phyloP scores from a whole-genome alignment of 2,329 filamentous ascomycete genomes.

The Ceratocystis papillata region DNA sequence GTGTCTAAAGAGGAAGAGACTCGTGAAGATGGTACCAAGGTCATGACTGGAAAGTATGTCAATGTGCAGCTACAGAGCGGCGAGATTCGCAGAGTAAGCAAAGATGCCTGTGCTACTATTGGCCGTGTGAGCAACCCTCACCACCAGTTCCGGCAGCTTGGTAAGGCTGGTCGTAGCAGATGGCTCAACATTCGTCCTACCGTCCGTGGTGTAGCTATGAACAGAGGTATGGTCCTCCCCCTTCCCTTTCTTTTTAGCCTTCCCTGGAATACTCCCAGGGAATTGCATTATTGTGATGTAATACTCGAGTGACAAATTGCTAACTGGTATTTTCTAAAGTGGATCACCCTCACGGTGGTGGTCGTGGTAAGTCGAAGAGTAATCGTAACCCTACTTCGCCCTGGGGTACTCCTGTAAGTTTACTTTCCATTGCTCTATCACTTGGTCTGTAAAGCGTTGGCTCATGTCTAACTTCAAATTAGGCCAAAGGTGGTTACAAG shows the following conservation, averaged over 20 bases:
- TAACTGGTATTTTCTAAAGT: constrained; percentile 35
- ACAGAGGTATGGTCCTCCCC: constrained; percentile 54
- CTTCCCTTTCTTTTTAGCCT: not conserved
- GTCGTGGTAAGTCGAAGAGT: constrained; percentile 98
- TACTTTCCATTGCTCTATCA: constrained; percentile 1
- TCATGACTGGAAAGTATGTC: constrained; percentile 65
- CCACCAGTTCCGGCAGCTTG: constrained; percentile 79
- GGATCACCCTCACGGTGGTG: constrained; percentile 97
- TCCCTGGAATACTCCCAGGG: not conserved
- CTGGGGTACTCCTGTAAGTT: constrained; percentile 85
- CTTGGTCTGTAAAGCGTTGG: not conserved
- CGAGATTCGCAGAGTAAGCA: constrained; percentile 78
- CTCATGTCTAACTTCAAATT: constrained; percentile 29
- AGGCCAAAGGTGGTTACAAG: constrained; percentile 82
- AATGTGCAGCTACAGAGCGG: constrained; percentile 83
- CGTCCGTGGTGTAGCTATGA: constrained; percentile 97
- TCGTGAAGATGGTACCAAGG: constrained; percentile 46
- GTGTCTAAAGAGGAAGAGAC: constrained; percentile 78
- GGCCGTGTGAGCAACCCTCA: constrained; percentile 89
- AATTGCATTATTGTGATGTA: not conserved
- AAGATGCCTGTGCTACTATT: constrained; percentile 87
- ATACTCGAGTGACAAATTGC: constrained; percentile 6
- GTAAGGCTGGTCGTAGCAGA: constrained; percentile 86
- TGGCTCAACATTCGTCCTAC: constrained; percentile 93
- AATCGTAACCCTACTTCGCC: constrained; percentile 90